Base-by-base conservation (phyloP, 331 rosid genomes). In the Spiraea crenata region DNA sequence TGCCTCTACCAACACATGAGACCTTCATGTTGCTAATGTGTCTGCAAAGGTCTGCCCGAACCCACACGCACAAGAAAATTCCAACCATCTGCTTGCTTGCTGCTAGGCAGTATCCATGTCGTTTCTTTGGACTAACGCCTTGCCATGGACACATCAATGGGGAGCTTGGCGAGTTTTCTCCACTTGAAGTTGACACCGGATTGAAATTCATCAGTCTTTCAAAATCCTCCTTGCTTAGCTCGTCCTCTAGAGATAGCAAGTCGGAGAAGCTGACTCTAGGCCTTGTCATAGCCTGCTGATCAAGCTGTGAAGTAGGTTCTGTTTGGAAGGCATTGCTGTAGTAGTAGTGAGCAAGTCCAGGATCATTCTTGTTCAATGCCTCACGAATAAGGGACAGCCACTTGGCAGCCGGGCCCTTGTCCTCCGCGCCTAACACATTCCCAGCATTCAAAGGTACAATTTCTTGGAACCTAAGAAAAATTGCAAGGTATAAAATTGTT, bases 41-140 rank as follows among this genome's bases (percentile, higher is more conserved):
- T 34, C 62, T 45, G 76, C 37, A 77, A 66, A 85, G 88, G 66
- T 89, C 88, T 0, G 75, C 65, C 3, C 89, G 81, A 34, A 91
- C 77, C 97, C 97, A 95, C 59, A 91, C 93, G 34, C 93, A 87
- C 74, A 87, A 71, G 82, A 91, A 95, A 1, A 95, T 78, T 37
- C 99, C 99, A 19, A 95, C 99, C 99, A 95, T 95, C 75, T 95
- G 99, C 69, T 91, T 95, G 83, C 97, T 86, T 38, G 85, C 89
- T 19, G 85, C 91, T 15, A 87, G 71, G 74, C 85, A 76, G 74
- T 78, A 93, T 3, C 69, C 55, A 35, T n/a, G 66, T 17, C 1
- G 70, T 45, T 64, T 75, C 65, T 3, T 61, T 5, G 76, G 71
- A 59, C 51, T 67, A 31, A 42, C 45, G 59, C 48, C 63, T 3